Evolutionary conservation across 169 alveolate genomes (phyloP).

Genomic region (Plasmodium berghei): DNA sequence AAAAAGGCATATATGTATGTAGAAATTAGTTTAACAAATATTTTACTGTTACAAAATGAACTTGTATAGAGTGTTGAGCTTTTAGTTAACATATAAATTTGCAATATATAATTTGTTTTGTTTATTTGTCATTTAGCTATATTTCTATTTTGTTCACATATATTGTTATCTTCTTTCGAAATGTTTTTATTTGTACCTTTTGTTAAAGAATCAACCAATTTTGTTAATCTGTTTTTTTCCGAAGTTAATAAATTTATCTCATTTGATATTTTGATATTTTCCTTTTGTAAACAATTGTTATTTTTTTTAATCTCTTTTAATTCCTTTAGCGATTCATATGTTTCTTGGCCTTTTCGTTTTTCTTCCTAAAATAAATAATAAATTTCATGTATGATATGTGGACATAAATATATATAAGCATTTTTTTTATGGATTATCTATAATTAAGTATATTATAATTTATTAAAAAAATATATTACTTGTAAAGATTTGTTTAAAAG

Average conservation of each 20-base stretch:
- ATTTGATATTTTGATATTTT: slow-evolving; percentile 35
- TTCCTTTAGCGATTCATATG: slow-evolving; percentile 18
- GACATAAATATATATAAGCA: no score
- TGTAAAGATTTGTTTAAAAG: slow-evolving; percentile 49
- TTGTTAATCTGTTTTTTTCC: slow-evolving; percentile 61
- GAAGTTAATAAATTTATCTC: slow-evolving; percentile 41
- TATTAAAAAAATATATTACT: not conserved
- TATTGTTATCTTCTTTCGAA: not conserved
- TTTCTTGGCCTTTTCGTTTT: slow-evolving; percentile 16
- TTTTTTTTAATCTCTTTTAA: slow-evolving; percentile 45
- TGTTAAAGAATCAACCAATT: slow-evolving; percentile 54
- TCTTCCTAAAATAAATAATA: slow-evolving; percentile 26
- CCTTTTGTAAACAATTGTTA: slow-evolving; percentile 13
- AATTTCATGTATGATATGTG: not conserved
- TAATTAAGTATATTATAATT: not conserved
- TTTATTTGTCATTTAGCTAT: not conserved
- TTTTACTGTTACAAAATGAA: no score
- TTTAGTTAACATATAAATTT: not conserved
- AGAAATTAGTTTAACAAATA: not conserved
- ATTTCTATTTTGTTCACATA: no score
- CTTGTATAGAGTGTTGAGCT: no score
- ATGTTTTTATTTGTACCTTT: slow-evolving; percentile 29
- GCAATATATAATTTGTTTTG: not conserved
- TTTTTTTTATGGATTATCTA: no score
- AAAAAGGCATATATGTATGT: not conserved